phyloP scores from a whole-genome alignment of 305 asterid species.

The Fraxinus ornus region DNA sequence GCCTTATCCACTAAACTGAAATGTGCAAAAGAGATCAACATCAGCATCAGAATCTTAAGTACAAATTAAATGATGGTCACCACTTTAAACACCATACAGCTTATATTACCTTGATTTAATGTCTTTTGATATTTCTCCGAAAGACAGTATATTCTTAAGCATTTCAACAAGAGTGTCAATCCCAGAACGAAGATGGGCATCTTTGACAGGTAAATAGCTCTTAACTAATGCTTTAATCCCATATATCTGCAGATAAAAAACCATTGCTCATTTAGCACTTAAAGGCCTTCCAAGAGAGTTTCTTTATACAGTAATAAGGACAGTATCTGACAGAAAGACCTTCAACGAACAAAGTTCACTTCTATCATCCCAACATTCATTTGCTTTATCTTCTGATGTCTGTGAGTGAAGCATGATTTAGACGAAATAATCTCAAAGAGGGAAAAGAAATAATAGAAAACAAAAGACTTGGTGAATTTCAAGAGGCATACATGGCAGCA shows the following conservation, averaged over 20 bases:
- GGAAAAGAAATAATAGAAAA: slow-evolving; percentile 8
- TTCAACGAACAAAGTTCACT: slow-evolving; percentile 88
- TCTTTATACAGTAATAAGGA: slow-evolving; percentile 20
- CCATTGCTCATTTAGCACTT: slow-evolving; percentile 15
- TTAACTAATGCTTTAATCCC: slow-evolving; percentile 91
- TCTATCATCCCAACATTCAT: slow-evolving; percentile 79
- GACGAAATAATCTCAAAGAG: slow-evolving; percentile 16
- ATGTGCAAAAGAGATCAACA: slow-evolving; percentile 28
- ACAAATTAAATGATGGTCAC: slow-evolving; percentile 23
- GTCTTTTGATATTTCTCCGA: slow-evolving; percentile 70
- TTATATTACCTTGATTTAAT: slow-evolving; percentile 67
- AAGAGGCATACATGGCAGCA: slow-evolving; percentile 63
- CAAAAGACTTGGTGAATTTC: slow-evolving; percentile 24
- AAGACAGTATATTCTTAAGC: slow-evolving; percentile 68
- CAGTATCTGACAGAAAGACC: slow-evolving; percentile 42
- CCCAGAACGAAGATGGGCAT: slow-evolving; percentile 88
- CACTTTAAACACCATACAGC: slow-evolving; percentile 7
- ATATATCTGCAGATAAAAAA: slow-evolving; percentile 58
- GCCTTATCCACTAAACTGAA: slow-evolving; percentile 86
- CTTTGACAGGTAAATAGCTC: slow-evolving; percentile 94
- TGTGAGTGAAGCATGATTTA: slow-evolving; percentile 48
- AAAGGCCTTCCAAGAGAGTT: slow-evolving; percentile 17
- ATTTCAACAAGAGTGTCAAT: slow-evolving; percentile 66
- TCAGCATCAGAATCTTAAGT: slow-evolving; percentile 21
- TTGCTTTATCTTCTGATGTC: slow-evolving; percentile 54